A percentile compares a stretch with the other conserved stretches of the same genome.
These are phyloP conservation scores for Ilex asprella DNA, from an alignment of 257 asterid species.

Conservation along the genomic window DNA sequence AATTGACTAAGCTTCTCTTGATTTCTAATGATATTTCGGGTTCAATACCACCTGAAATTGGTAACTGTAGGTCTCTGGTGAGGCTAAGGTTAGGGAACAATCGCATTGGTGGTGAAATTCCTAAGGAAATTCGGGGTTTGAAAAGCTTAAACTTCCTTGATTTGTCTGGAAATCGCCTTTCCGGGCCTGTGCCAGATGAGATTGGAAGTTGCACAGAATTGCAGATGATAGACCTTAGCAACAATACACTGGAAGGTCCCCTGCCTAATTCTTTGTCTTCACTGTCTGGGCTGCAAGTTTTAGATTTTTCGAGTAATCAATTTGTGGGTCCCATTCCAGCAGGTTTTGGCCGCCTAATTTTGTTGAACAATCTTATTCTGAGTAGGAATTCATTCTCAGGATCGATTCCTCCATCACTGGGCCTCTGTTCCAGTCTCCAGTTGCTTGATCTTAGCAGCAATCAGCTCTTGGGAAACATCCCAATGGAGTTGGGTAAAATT, in stretches of 20 bases:
- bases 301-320: constrained; percentile 33
- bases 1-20: constrained; percentile 39
- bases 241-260: constrained; percentile 31
- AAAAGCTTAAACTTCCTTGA: constrained; percentile 36
- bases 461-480: constrained; percentile 28
- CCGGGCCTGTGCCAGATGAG: constrained; percentile 36
- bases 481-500: constrained; percentile 30
- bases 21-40: constrained; percentile 42
- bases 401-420: constrained; percentile 33
- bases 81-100: constrained; percentile 40
- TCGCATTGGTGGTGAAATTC: constrained; percentile 31
- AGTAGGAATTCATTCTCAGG: constrained; percentile 34
- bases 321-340: constrained; percentile 33
- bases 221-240: constrained; percentile 35
- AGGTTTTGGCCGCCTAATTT: constrained; percentile 32
- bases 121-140: constrained; percentile 33
- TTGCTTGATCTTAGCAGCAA: constrained; percentile 40
- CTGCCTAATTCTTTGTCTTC: constrained; percentile 30
- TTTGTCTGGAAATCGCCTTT: constrained; percentile 34
- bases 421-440: constrained; percentile 39
- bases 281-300: constrained; percentile 33
- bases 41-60: constrained; percentile 30
- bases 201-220: constrained; percentile 31
- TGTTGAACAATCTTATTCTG: constrained; percentile 32
- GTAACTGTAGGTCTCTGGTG: constrained; percentile 32